Base-by-base conservation (phyloP, 495 filamentous ascomycete genomes). In the Aspergillus affinis region DNA sequence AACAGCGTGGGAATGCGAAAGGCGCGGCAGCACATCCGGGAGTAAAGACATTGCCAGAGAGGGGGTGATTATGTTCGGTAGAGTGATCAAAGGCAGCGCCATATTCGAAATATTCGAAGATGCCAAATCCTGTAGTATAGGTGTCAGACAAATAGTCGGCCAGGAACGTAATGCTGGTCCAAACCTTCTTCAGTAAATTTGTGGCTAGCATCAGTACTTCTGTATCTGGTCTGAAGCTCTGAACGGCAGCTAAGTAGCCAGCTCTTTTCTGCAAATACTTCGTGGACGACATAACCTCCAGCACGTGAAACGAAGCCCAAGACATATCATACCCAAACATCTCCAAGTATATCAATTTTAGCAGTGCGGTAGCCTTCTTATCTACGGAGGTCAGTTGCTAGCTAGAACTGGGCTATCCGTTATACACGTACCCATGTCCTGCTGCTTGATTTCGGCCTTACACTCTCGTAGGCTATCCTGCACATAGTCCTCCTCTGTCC, bases 311-410 rank as follows among this genome's bases (percentile, higher is more conserved):
- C 9, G 92, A 91, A 19, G 95, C 94, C 94, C 94, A 98, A 0
- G 94, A 97, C 94, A 98, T 98, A 75, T 98, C 94, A 68, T 98
- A 90, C 12, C 94, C 94, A 69, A 97, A 92, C 94, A 98, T 98
- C 72, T 98, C 94, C 60, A 98, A 83, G 70, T 98, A 98, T 44
- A 96, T 87, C 57, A 98, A 81, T 76, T 98, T 98, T 65, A 98
- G 76, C 32, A 98, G 81, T 45, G 94, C 95, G 10, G 92, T 97
- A 12, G 94, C 91, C 79, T 98, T 98, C 72, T 96, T 83, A 74
- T 98, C 93, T 93, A 53, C 57, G n/a, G 12, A 18, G 56, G 21
- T 78, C 51, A 77, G 70, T 55, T 69, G 59, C 45, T 48, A 32
- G 20, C 51, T 3, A 29, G 8, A n/a, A 44, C 27, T 27, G 32